Percentiles rank a stretch among this genome's conserved stretches.
Evolutionary conservation across 163 green algal species (phyloP).

Genomic region (Scenedesmus sp.): DNA sequence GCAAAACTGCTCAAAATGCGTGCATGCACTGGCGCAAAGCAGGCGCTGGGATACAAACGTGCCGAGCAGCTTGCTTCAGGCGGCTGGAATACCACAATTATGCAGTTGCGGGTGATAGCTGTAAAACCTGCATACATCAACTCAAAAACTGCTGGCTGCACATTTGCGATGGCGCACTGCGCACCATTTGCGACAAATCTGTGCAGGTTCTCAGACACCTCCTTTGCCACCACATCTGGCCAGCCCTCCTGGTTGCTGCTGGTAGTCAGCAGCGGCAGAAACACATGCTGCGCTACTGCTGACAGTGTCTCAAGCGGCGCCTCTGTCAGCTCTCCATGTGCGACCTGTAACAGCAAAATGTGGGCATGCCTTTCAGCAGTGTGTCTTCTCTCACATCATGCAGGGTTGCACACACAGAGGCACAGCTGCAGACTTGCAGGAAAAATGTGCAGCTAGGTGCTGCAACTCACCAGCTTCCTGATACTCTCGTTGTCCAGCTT

Average conservation of each 20-base stretch:
- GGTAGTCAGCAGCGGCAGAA: conserved; percentile 88
- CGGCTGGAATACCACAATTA: no score
- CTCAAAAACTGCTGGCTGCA: neutral
- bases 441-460: neutral
- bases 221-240: conserved; percentile 87
- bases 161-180: neutral
- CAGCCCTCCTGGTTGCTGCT: conserved; percentile 82
- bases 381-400: neutral
- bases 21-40: no score
- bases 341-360: conserved; percentile 64
- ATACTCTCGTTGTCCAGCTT: conserved; percentile 82
- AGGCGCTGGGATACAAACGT: neutral
- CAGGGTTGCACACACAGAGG: neutral
- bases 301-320: conserved; percentile 85
- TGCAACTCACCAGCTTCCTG: conserved; percentile 61
- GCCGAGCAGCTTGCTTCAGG: neutral
- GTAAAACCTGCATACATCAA: no score
- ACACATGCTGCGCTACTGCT: conserved; percentile 83
- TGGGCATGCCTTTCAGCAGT: neutral
- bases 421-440: neutral
- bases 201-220: conserved; percentile 90
- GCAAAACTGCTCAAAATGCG: neutral
- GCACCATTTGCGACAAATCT: conserved; percentile 87
- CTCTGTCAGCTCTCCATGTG: conserved; percentile 85
- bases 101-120: no score